These are phyloP conservation scores for Dryas octopetala DNA, from an alignment of 306 rosid species.

Conservation along the genomic window DNA sequence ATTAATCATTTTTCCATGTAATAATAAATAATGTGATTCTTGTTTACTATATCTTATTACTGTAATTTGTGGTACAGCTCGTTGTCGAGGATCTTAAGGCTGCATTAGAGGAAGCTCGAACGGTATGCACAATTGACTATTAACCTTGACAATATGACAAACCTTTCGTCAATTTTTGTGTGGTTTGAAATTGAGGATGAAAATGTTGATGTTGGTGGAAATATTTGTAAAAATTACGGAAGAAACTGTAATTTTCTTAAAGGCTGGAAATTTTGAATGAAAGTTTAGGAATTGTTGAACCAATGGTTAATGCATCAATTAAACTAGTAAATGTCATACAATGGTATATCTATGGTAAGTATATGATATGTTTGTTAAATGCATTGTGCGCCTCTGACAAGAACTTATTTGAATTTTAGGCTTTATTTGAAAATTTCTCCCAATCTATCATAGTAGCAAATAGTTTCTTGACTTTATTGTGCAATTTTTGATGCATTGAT, in stretches of 20 bases:
- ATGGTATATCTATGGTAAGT: too few relatives aligned
- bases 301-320: too few relatives aligned
- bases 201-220: not conserved
- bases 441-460: too few relatives aligned
- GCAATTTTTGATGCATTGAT: too few relatives aligned
- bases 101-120: constrained; percentile 89
- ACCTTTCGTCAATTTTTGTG: not conserved
- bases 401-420: too few relatives aligned
- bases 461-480: too few relatives aligned
- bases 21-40: not conserved
- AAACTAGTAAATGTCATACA: too few relatives aligned
- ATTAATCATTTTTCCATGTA: not conserved
- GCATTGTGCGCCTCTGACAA: too few relatives aligned
- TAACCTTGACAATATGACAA: not conserved
- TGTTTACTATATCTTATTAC: constrained; percentile 8
- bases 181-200: not conserved
- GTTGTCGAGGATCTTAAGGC: constrained; percentile 88
- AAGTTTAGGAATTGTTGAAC: too few relatives aligned
- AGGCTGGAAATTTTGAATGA: not conserved
- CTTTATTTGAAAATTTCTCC: too few relatives aligned
- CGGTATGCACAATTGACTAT: constrained; percentile 42
- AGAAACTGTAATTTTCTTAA: not conserved
- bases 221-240: not conserved
- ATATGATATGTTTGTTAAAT: too few relatives aligned
- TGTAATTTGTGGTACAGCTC: constrained; percentile 61